Evolutionary conservation across 805 yeast species (phyloP), one percentile per base, ranked within the genome.

Genomic region (Cyberlindnera veronae): DNA sequence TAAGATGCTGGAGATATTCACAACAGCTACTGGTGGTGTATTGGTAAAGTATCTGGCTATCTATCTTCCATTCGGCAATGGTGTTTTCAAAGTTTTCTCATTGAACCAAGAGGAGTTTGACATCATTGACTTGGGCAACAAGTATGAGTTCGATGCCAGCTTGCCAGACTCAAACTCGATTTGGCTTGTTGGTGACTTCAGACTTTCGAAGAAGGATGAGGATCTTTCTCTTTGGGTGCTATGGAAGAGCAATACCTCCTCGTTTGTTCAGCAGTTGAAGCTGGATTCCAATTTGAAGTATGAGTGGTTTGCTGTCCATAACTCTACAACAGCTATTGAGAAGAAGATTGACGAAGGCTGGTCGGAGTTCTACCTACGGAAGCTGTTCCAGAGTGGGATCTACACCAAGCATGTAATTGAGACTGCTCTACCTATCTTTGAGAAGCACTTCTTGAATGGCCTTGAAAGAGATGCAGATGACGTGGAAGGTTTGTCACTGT

Each of bases 191-290:
- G 68, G 71, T 42, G 80, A 76, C 47, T 69, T 67, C 47, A 55
- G 61, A 41, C 49, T 74, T 19, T 41, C 50, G 3, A 41, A 39
- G 7, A n/a, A 40, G 2, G 32, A 32, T 6, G 37, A 42, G 1
- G 39, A 47, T 27, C 39, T 69, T 16, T 61, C 63, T 31, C 45
- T 74, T 3, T 61, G 69, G 55, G 64, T 69, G 1, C 61, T 81
- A 24, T 79, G 86, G 85, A 82, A 81, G 53, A 76, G 84, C 48
- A 81, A 81, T 46, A 69, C 76, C 2, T 68, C 75, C 1, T 72
- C 79, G 12, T 61, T 69, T 29, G 48, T 76, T n/a, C 68, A 69
- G 41, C 49, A 60, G 12, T 46, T 67, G 28, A 57, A 60, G 12
- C 40, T 68, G 15, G 36, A 43, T 13, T 52, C 60, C 26, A 62